Percentiles rank a stretch among this genome's conserved stretches.
phyloP scores from a whole-genome alignment of 2,329 filamentous ascomycete species.

The Xylariaceae sp. region DNA sequence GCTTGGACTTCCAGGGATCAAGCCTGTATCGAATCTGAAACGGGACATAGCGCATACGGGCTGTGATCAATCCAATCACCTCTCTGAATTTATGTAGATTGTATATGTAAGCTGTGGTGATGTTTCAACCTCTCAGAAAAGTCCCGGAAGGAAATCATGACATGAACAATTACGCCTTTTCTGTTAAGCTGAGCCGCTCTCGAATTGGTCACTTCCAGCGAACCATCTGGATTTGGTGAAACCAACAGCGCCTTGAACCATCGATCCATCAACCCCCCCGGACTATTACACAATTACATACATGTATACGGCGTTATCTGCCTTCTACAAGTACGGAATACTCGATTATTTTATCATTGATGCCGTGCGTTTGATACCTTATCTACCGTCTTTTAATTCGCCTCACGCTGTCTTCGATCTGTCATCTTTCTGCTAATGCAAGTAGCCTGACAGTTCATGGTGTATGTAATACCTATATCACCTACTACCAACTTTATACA shows the following conservation, averaged over 20 bases:
- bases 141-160: background rate
- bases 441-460: background rate
- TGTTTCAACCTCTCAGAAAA: slow-evolving; percentile 18
- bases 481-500: background rate
- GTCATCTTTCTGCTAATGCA: background rate
- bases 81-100: background rate
- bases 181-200: slow-evolving; percentile 8
- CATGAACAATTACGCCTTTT: slow-evolving; percentile 3
- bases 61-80: no score
- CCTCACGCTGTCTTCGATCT: background rate
- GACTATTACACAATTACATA: no score
- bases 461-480: background rate
- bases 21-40: no score
- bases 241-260: background rate
- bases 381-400: background rate
- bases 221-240: background rate
- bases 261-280: background rate
- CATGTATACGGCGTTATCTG: no score
- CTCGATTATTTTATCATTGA: no score
- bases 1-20: no score
- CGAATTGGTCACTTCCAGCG: background rate
- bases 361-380: no score
- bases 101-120: slow-evolving; percentile 17
- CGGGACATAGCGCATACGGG: no score
- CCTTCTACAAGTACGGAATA: no score